Evolutionary conservation across 192 early-diverging fungal species (phyloP), one percentile per base, ranked within the genome.

Genomic region (Coemansia aciculifera): DNA sequence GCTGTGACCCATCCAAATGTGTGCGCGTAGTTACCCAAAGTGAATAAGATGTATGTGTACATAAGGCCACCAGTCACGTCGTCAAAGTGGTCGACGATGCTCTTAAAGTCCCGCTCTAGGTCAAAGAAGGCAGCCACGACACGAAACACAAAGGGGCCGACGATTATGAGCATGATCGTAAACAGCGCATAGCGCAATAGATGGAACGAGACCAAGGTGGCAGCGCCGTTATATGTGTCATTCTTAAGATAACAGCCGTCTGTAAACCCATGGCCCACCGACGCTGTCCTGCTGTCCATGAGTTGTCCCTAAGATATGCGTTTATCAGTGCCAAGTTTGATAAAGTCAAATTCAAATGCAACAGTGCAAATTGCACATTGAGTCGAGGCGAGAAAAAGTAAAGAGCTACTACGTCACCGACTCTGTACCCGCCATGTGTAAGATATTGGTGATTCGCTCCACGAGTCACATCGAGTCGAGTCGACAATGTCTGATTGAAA

Each of bases 1-100:
- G 69, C 52, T 0, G 70, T 73, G 17, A 75, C 75, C 76, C 87
- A 88, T 75, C 79, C 77, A 46, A 91, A 84, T 17, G 89, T 88
- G 46, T 83, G 77, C 17, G 90, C 75, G 69, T 92, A 92, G 74
- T 89, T 90, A 44, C 91, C 91, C 81, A 93, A 85, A 36, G 89
- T 87, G 70, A 93, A 93, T 5, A 93, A 72, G 21, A 93, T 76
- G 38, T 86, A 81, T 9, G 86, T 74, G 74, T 91, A 93, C 2
- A 86, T 73, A 11, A 89, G 72, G 0, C 84, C 85, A 17, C 78
- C 67, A 11, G 89, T 74, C 2, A 87, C 21, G 68, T 93, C 90
- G 63, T 88, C 87, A 67, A 86, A 91, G 62, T 90, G 88, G 36
- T 89, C 84, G 23, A 84, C 84, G 3, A 84, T 73, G 38, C 86